Base-by-base conservation (phyloP, 345 rosid genomes). In the Crucihimalaya himalaica region DNA sequence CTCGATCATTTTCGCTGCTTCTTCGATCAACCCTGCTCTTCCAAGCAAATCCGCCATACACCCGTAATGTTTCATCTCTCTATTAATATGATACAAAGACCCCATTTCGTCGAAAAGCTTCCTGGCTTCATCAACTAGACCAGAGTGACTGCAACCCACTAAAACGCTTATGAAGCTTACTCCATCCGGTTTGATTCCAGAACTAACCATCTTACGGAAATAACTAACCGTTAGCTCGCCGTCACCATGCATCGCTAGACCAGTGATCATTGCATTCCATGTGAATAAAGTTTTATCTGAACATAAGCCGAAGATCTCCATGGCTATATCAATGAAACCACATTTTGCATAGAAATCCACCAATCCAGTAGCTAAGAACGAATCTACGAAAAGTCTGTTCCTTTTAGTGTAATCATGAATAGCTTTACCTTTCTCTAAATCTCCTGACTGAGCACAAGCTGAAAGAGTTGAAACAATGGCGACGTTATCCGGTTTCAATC, bases 21-120 rank as follows among this genome's bases (percentile, higher is more conserved):
- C 89, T 58, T 74, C 51, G 14, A 91, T 84, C 82, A 91, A 65
- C 31, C 91, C 91, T 8, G 91, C 88, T 68, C 95, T 74, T 2
- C 85, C 87, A n/a, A 86, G 86, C 85, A 89, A 79, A 81, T 89
- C 93, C 39, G 86, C 84, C 96, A 89, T 83, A 56, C 91, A 91
- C 5, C 95, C 91, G 5, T 84, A 91, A 75, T 89, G 97, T 79
- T 83, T 91, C 48, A 77, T 76, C 79, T 87, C 93, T 47, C 84
- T 79, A 18, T 58, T 40, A 25, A 86, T 86, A 20, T 77, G 78
- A 45, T 82, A 79, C 35, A 63, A 13, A 9, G 82, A 60, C 56
- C 83, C 78, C 97, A 89, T 91, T 58, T 86, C 70, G 10, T 84
- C 4, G 29, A 89, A 91, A 52, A 87, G 77, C 57, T 74, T 83